Evolutionary conservation across 352 stramenopile genomes (phyloP).

Genomic region (Phytophthora rubi): DNA sequence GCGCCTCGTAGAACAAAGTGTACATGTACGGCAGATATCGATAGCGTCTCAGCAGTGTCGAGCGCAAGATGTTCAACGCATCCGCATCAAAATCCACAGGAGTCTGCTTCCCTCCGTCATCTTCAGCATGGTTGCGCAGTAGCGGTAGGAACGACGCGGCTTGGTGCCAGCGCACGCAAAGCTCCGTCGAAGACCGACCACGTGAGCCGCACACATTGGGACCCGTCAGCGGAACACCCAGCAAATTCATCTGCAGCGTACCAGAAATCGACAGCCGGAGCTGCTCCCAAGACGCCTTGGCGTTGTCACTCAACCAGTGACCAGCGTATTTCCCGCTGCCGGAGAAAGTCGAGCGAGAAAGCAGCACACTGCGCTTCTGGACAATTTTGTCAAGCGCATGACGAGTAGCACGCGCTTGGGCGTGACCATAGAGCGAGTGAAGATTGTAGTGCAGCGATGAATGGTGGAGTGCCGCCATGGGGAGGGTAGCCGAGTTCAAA

Average conservation of each 20-base stretch:
- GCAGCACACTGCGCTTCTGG: constrained; percentile 62
- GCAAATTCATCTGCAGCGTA: constrained; percentile 80
- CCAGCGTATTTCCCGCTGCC: constrained; percentile 66
- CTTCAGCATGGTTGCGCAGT: constrained; percentile 75
- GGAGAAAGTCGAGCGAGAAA: constrained; percentile 77
- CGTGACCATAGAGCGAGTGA: constrained; percentile 85
- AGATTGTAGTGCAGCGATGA: constrained; percentile 87
- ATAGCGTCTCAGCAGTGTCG: constrained; percentile 70
- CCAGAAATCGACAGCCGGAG: constrained; percentile 74
- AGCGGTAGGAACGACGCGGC: constrained; percentile 80
- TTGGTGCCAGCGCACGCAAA: constrained; percentile 88
- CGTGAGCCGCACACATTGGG: constrained; percentile 70
- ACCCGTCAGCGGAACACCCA: constrained; percentile 75
- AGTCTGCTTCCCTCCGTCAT: constrained; percentile 45
- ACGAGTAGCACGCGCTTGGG: constrained; percentile 60
- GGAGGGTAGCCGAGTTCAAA: constrained; percentile 78
- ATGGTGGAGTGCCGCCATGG: constrained; percentile 74
- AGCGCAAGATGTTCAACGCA: constrained; percentile 66
- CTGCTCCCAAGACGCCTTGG: constrained; percentile 77
- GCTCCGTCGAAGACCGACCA: constrained; percentile 55
- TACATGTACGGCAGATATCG: constrained; percentile 87
- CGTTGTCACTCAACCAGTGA: constrained; percentile 63
- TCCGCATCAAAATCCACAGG: constrained; percentile 75
- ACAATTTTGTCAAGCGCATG: constrained; percentile 57
- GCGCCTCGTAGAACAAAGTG: constrained; percentile 74